Percentiles rank a stretch among this genome's conserved stretches.
Evolutionary conservation across 345 rosid species (phyloP).

Genomic region (Salix exigua): DNA sequence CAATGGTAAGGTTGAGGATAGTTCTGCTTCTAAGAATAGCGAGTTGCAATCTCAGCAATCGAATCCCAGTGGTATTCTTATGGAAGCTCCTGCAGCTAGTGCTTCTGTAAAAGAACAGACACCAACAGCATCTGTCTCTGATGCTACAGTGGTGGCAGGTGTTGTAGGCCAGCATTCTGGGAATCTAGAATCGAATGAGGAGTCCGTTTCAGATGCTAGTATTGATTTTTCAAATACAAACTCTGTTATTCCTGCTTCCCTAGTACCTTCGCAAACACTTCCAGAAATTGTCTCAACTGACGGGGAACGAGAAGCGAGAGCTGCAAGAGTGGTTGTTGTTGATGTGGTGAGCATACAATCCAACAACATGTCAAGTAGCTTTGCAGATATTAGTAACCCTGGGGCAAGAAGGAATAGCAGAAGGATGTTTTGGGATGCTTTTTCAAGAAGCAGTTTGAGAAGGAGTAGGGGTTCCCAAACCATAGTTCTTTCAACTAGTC

Average conservation of each 20-base stretch:
- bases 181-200: background rate
- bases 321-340: constrained; percentile 18
- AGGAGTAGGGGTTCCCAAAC: constrained; percentile 11
- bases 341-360: constrained; percentile 21
- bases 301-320: constrained; percentile 5
- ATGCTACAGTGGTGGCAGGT: background rate
- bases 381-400: constrained; percentile 14
- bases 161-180: background rate
- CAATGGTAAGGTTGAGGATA: background rate
- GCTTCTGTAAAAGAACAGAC: background rate
- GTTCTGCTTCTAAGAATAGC: background rate
- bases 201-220: background rate
- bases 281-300: constrained; percentile 4
- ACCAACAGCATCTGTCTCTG: background rate
- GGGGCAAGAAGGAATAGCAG: constrained; percentile 19
- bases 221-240: background rate
- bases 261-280: constrained; percentile 1
- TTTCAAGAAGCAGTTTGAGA: constrained; percentile 19
- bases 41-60: background rate
- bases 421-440: constrained; percentile 24
- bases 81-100: background rate
- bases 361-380: constrained; percentile 12
- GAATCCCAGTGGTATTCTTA: background rate
- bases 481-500: constrained; percentile 17
- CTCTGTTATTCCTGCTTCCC: constrained; percentile 2